Conservation (phyloP, 805 yeast genomes). For the Komagataella pseudopastoris region DNA sequence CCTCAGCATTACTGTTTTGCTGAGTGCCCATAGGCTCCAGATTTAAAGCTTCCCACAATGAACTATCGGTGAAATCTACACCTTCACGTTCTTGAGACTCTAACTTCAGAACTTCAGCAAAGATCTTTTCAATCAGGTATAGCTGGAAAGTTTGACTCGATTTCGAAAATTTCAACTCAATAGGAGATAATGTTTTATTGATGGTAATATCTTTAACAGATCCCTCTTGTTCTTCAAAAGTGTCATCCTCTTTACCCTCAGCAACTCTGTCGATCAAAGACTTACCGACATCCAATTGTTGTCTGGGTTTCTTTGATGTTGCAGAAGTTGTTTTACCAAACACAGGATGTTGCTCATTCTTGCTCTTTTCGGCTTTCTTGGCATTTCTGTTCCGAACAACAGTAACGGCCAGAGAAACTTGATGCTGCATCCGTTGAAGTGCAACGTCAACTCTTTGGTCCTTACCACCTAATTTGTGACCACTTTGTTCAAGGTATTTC, state of each 20-base stretch:
- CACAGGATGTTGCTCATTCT: slow-evolving; percentile 51
- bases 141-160: slow-evolving; percentile 39
- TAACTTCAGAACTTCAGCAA: slow-evolving; percentile 59
- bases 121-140: slow-evolving; percentile 65
- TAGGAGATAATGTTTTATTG: slow-evolving; percentile 10
- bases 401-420: slow-evolving; percentile 90
- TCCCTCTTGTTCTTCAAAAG: slow-evolving; percentile 6
- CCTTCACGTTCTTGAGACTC: slow-evolving; percentile 64
- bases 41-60: slow-evolving; percentile 69
- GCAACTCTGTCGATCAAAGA: slow-evolving; percentile 30
- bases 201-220: slow-evolving; percentile 19
- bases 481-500: slow-evolving; percentile 83
- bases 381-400: slow-evolving; percentile 78
- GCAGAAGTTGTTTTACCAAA: slow-evolving; percentile 76
- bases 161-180: slow-evolving; percentile 17
- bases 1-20: slow-evolving; percentile 30
- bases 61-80: slow-evolving; percentile 24
- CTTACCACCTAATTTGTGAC: slow-evolving; percentile 81
- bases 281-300: slow-evolving; percentile 50
- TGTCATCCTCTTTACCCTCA: slow-evolving; percentile 13
- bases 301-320: slow-evolving; percentile 77
- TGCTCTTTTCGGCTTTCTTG: slow-evolving; percentile 40
- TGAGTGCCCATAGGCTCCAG: slow-evolving; percentile 41
- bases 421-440: slow-evolving; percentile 94
- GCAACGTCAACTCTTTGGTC: slow-evolving; percentile 80